Evolutionary conservation across 2,329 filamentous ascomycete species (phyloP).

Genomic region (Endoconidiophora laricicola): DNA sequence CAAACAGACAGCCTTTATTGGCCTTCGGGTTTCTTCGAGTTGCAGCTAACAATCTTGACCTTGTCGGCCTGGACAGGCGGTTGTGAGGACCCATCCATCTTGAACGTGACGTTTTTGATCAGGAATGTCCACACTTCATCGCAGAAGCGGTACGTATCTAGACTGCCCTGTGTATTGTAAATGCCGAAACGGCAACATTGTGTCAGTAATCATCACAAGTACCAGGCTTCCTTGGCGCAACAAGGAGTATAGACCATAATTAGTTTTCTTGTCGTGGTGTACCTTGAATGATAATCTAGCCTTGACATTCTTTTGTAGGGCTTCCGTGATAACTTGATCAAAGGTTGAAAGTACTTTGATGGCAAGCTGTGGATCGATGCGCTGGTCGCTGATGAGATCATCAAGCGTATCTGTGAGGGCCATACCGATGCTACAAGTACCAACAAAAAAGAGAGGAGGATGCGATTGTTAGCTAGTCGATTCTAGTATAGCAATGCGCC

Average conservation of each 20-base stretch:
- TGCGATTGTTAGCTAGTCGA: too few relatives aligned
- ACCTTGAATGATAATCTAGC: conserved; percentile 90
- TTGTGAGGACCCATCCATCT: conserved; percentile 61
- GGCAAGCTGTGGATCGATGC: conserved; percentile 92
- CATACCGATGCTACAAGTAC: conserved; percentile 60
- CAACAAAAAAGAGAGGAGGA: neutral
- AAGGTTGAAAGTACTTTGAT: conserved; percentile 98
- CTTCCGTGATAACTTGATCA: conserved; percentile 81
- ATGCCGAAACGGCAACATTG: neutral
- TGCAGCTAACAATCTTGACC: conserved; percentile 97
- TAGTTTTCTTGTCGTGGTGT: neutral
- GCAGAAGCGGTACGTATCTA: conserved; percentile 98
- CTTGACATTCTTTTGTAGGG: conserved; percentile 83
- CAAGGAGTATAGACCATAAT: too few relatives aligned
- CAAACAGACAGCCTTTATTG: conserved; percentile 8
- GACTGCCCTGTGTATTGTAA: conserved; percentile 50
- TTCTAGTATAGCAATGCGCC: too few relatives aligned
- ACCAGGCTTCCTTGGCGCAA: too few relatives aligned
- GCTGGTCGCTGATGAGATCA: conserved; percentile 82
- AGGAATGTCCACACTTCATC: conserved; percentile 99
- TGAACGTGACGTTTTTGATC: conserved; percentile 98
- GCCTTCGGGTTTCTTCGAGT: conserved; percentile 54
- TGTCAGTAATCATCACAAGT: neutral
- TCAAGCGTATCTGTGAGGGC: conserved; percentile 93
- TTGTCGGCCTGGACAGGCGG: conserved; percentile 67